Percentiles rank a stretch among this genome's conserved stretches.
Conservation (phyloP, 1,284 basidiomycete genomes). For the Cutaneotrichosporon mucoides region DNA sequence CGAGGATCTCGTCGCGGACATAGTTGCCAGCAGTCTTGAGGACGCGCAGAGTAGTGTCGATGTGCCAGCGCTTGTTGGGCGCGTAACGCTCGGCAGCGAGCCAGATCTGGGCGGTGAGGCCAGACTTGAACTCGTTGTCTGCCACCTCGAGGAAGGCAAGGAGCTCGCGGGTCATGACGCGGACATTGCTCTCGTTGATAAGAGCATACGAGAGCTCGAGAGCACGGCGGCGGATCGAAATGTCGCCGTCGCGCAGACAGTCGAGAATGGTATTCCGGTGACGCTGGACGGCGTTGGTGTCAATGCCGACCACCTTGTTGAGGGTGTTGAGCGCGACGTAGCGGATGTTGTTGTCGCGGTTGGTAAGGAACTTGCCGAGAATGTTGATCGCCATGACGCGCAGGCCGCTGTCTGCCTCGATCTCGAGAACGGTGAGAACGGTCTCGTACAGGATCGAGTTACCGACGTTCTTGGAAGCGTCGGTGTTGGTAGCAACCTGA, state of each 20-base stretch:
- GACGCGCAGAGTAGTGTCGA: constrained; percentile 91
- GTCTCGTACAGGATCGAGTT: constrained; percentile 98
- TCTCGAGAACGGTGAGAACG: constrained; percentile 94
- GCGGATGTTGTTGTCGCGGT: constrained; percentile 98
- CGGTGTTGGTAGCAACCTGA: constrained; percentile 96
- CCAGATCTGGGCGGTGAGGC: constrained; percentile 96
- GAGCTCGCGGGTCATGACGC: constrained; percentile 85
- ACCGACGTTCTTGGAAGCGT: constrained; percentile 96
- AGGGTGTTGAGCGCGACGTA: constrained; percentile 98
- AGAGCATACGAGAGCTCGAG: constrained; percentile 96
- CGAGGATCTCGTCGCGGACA: constrained; percentile 92
- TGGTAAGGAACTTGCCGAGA: constrained; percentile 94
- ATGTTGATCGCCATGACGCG: constrained; percentile 99
- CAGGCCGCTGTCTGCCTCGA: constrained; percentile 91
- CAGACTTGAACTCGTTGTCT: constrained; percentile 97
- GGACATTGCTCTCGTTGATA: constrained; percentile 93
- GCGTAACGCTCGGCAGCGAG: constrained; percentile 94
- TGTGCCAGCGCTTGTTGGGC: constrained; percentile 98
- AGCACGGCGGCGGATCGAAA: constrained; percentile 94
- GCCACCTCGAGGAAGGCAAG: constrained; percentile 96
- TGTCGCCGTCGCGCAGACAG: constrained; percentile 96
- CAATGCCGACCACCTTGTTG: constrained; percentile 97
- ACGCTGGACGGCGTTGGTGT: constrained; percentile 96
- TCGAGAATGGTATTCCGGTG: constrained; percentile 98
- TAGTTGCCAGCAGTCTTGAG: constrained; percentile 98